Evolutionary conservation across 1,139 yeast genomes (phyloP), one percentile per base, ranked within the genome.

Genomic region (Hemisphaericaspora subhashii): DNA sequence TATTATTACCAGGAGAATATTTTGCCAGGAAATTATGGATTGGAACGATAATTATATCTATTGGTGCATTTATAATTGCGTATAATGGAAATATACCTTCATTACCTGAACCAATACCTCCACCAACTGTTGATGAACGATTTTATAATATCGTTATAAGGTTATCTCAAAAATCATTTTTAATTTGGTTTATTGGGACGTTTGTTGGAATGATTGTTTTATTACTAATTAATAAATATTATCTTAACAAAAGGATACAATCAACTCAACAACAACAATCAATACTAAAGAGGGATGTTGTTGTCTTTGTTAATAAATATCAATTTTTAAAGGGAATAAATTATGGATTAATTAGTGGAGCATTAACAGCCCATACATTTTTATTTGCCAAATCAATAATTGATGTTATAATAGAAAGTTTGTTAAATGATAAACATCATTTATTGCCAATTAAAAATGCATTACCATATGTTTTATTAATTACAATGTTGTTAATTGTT

Each of bases 11-110:
- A 9, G 72, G 81, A 12, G 96, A 89, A 55, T 68, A 69, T 0
- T 85, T 86, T 58, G 82, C 92, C 2, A 49, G 52, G 28, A 67
- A 64, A 40, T 73, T 90, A 3, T 64, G 78, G 2, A 47, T 64
- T 7, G 96, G 96, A 1, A 87, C 96, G 0, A 54, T 75, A 1
- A 60, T 85, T 14, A 86, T 87, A 10, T 74, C 86, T 2, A 38
- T 75, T 3, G 96, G 96, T 0, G 96, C 96, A 0, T 71, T 83
- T 46, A 60, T 82, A n/a, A 86, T 87, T 32, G 96, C 95, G 0
- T 81, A 76, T 41, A 83, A 82, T 58, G 94, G 95, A 2, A 55
- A 51, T 34, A 51, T 55, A 15, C 51, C 53, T 16, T 48, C 59
- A 14, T 35, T 39, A 12, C 51, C 46, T n/a, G 55, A 55, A 34